These are phyloP conservation scores for Salix viminalis DNA, from an alignment of 345 rosid genomes.

Conservation along the genomic window DNA sequence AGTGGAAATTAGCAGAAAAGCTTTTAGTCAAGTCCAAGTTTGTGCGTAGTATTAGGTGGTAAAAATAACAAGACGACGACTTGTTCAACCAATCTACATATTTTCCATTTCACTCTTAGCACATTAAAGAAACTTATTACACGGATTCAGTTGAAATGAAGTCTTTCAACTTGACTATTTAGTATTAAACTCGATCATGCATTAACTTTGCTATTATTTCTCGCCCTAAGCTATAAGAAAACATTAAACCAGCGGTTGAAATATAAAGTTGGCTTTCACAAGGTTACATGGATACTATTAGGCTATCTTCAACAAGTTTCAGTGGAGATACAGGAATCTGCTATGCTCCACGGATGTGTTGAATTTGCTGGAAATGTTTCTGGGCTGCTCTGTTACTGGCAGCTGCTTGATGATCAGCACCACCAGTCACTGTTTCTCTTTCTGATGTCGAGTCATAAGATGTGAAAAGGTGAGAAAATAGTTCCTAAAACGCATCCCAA, in stretches of 20 bases:
- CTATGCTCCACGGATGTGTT: slow-evolving; percentile 14
- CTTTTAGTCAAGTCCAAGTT: neutral
- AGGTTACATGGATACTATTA: neutral
- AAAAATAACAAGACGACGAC: neutral
- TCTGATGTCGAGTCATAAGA: neutral
- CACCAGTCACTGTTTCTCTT: neutral
- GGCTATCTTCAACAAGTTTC: neutral
- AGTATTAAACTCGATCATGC: neutral
- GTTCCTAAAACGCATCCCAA: slow-evolving; percentile 4
- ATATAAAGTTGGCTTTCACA: neutral
- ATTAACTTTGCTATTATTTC: neutral
- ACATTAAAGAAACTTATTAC: neutral
- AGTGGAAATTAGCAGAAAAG: neutral
- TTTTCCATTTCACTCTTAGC: neutral
- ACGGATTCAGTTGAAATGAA: neutral
- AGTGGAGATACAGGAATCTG: neutral
- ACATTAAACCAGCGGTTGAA: neutral
- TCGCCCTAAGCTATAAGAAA: neutral
- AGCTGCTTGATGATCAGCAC: neutral
- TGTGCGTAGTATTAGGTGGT: neutral
- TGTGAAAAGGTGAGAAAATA: slow-evolving; percentile 1
- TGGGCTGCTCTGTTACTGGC: slow-evolving; percentile 11
- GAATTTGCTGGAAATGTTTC: slow-evolving; percentile 20
- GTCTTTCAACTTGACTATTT: neutral
- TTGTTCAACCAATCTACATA: neutral